These are phyloP conservation scores for Tanozyma kutaoensis DNA, from an alignment of 805 yeast species.

Conservation along the genomic window DNA sequence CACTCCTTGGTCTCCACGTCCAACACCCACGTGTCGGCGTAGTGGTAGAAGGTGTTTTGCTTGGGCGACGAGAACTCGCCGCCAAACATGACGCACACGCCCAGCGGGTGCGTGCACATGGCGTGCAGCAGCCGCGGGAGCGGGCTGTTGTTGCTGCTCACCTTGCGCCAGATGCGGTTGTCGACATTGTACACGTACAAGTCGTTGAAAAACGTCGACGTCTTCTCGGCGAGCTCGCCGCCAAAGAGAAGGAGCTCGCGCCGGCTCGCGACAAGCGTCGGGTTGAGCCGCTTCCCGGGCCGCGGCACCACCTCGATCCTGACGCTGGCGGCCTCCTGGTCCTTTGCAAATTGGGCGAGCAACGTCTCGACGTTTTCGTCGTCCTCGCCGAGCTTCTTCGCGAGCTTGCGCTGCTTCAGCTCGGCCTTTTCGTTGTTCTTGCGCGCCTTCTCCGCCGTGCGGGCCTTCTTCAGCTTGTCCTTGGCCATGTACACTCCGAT, in stretches of 20 bases:
- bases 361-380: conserved; percentile 81
- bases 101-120: conserved; percentile 87
- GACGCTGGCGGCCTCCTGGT: conserved; percentile 69
- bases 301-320: conserved; percentile 39
- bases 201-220: conserved; percentile 72
- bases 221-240: conserved; percentile 56
- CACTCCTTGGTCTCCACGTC: conserved; percentile 81
- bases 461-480: conserved; percentile 74
- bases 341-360: conserved; percentile 59
- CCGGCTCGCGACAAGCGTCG: conserved; percentile 64
- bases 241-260: conserved; percentile 79
- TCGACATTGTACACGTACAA: conserved; percentile 61
- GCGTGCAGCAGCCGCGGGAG: conserved; percentile 90
- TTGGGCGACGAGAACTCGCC: conserved; percentile 97
- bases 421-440: conserved; percentile 69
- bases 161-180: conserved; percentile 68
- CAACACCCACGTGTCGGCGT: conserved; percentile 90
- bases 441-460: conserved; percentile 69
- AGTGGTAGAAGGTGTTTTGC: conserved; percentile 90
- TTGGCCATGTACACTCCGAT: conserved; percentile 70
- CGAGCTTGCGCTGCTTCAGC: conserved; percentile 56
- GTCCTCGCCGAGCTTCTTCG: conserved; percentile 66
- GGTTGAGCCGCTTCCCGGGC: conserved; percentile 63
- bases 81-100: conserved; percentile 76
- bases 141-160: conserved; percentile 76